phyloP scores from a whole-genome alignment of 768 basidiomycete species.

The Mrakia frigida region DNA sequence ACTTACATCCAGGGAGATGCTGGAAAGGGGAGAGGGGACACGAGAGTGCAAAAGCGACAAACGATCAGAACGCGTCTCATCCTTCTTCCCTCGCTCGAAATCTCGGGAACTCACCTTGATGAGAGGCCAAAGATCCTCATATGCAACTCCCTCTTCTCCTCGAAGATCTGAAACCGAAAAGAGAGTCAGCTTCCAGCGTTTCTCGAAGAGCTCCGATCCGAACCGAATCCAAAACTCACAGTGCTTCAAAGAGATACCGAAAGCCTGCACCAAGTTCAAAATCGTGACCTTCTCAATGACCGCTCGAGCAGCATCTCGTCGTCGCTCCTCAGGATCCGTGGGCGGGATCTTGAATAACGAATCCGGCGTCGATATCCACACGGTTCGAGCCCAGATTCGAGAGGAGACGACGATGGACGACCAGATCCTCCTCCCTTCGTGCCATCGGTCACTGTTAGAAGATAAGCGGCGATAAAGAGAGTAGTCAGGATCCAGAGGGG shows the following conservation, averaged over 20 bases:
- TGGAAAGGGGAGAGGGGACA: too few species aligned
- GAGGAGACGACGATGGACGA: conserved; percentile 56
- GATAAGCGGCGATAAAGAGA: conserved; percentile 54
- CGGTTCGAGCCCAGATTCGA: conserved; percentile 54
- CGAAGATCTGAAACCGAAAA: conserved; percentile 45
- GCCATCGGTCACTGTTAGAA: conserved; percentile 61
- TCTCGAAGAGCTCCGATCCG: too few species aligned
- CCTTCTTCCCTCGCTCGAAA: too few species aligned
- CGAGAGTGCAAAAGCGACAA: too few species aligned
- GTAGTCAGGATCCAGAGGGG: conserved; percentile 51
- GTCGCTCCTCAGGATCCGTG: conserved; percentile 43
- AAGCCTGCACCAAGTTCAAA: conserved; percentile 70
- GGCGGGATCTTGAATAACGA: conserved; percentile 48
- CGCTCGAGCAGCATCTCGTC: conserved; percentile 51
- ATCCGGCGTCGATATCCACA: conserved; percentile 61
- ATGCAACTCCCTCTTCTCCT: conserved; percentile 64
- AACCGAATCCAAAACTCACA: conserved; percentile 34
- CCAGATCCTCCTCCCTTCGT: conserved; percentile 66
- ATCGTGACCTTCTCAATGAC: conserved; percentile 70
- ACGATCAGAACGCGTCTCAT: too few species aligned
- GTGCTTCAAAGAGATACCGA: conserved; percentile 63
- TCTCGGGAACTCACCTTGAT: conserved; percentile 42
- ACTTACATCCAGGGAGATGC: conserved; percentile 52
- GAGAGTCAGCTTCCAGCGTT: neutral
- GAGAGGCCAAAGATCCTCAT: conserved; percentile 66